phyloP scores from a whole-genome alignment of 768 basidiomycete species.

The Tephrocybe sp. region DNA sequence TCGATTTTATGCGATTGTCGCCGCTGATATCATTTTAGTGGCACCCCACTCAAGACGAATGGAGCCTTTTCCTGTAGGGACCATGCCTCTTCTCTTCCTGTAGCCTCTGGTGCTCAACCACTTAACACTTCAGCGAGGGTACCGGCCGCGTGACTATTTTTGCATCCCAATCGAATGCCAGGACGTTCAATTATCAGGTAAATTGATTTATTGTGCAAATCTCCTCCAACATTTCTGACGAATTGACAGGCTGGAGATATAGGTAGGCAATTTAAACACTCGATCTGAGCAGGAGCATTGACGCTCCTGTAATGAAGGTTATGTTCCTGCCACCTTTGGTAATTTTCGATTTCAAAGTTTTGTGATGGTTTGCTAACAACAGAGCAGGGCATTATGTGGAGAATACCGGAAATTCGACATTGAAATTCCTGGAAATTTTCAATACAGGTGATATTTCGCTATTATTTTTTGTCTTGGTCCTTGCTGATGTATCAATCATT shows the following conservation, averaged over 20 bases:
- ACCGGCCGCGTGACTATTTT: slow-evolving; percentile 56
- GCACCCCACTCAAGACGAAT: slow-evolving; percentile 71
- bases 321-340: slow-evolving; percentile 61
- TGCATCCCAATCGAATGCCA: slow-evolving; percentile 49
- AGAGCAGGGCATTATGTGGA: slow-evolving; percentile 51
- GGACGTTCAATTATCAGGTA: slow-evolving; percentile 61
- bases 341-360: slow-evolving; percentile 4
- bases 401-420: slow-evolving; percentile 49
- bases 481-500: too few species aligned
- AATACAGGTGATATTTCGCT: slow-evolving; percentile 38
- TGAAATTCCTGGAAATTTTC: slow-evolving; percentile 50
- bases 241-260: slow-evolving; percentile 52
- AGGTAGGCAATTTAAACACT: slow-evolving; percentile 30
- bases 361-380: slow-evolving; percentile 2
- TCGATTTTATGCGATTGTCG: background rate
- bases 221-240: background rate
- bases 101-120: background rate
- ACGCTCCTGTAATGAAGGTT: slow-evolving; percentile 31
- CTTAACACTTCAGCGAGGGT: slow-evolving; percentile 42
- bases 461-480: too few species aligned
- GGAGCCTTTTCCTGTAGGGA: slow-evolving; percentile 57
- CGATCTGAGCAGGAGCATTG: background rate
- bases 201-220: background rate
- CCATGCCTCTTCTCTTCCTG: background rate
- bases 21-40: slow-evolving; percentile 39